Conservation (phyloP, 805 yeast genomes). For the Lipomyces anomalus region DNA sequence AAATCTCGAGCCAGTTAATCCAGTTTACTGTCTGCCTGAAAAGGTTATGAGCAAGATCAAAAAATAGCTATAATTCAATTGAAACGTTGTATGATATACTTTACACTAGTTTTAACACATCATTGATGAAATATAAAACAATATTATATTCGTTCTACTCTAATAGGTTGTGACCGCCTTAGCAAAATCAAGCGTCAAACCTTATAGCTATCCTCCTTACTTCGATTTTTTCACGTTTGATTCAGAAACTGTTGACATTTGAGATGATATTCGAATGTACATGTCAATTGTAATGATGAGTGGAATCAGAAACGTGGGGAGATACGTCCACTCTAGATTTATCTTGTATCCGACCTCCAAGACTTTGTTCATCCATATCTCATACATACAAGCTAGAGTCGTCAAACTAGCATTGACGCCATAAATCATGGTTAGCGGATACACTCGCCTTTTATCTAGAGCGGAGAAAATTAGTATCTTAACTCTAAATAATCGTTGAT, state of each 20-base stretch:
- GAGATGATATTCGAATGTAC: slow-evolving; percentile 21
- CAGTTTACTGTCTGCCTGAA: slow-evolving; percentile 80
- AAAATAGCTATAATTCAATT: too few species aligned
- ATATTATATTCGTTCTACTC: too few species aligned
- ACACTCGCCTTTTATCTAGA: slow-evolving; percentile 27
- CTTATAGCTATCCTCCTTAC: too few species aligned
- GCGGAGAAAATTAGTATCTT: background rate
- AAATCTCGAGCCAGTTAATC: slow-evolving; percentile 62
- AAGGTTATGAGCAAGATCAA: slow-evolving; percentile 34
- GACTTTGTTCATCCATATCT: slow-evolving; percentile 24
- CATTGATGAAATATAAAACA: too few species aligned
- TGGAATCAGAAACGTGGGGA: slow-evolving; percentile 71
- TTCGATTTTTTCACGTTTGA: background rate
- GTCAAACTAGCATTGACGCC: slow-evolving; percentile 81
- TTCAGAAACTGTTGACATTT: background rate
- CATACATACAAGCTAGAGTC: slow-evolving; percentile 58
- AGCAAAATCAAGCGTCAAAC: too few species aligned
- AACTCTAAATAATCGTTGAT: slow-evolving; percentile 4
- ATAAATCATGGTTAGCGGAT: slow-evolving; percentile 51
- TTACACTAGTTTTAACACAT: too few species aligned
- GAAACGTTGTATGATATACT: too few species aligned
- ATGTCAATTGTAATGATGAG: slow-evolving; percentile 47
- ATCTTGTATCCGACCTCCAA: slow-evolving; percentile 38
- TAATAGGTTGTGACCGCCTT: too few species aligned
- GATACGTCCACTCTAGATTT: slow-evolving; percentile 49